These are phyloP conservation scores for Luffa acutangula DNA, from an alignment of 306 rosid genomes.

Conservation along the genomic window DNA sequence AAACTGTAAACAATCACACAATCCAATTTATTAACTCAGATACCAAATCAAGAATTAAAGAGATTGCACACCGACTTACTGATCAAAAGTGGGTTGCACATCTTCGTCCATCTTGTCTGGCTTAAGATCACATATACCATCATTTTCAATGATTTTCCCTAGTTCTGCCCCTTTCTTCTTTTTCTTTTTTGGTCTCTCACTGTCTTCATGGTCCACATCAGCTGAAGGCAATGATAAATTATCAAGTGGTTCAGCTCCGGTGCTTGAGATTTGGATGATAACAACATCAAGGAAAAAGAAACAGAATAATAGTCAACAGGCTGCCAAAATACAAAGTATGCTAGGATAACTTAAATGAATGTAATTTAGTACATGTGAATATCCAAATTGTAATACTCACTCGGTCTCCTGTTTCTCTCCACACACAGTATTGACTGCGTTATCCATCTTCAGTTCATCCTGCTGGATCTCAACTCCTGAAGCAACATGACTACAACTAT, in stretches of 20 bases:
- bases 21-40: background rate
- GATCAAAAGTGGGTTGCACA: conserved; percentile 19
- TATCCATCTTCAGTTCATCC: background rate
- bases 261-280: conserved; percentile 8
- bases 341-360: background rate
- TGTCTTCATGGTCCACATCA: conserved; percentile 12
- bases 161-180: conserved; percentile 14
- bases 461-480: background rate
- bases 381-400: background rate
- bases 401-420: background rate
- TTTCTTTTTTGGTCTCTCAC: conserved; percentile 20
- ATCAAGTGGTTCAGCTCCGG: conserved; percentile 16
- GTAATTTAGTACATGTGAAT: background rate
- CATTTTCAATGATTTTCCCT: conserved; percentile 13
- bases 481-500: background rate
- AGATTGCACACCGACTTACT: conserved; percentile 23
- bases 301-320: background rate
- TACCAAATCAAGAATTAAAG: background rate
- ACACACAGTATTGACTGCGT: background rate
- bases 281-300: background rate
- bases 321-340: background rate
- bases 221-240: conserved; percentile 9
- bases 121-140: conserved; percentile 8
- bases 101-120: conserved; percentile 14
- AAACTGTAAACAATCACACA: background rate